A percentile compares a stretch with the other conserved stretches of the same genome.
Evolutionary conservation across 768 basidiomycete genomes (phyloP).

Genomic region (Kondoa subrosea): DNA sequence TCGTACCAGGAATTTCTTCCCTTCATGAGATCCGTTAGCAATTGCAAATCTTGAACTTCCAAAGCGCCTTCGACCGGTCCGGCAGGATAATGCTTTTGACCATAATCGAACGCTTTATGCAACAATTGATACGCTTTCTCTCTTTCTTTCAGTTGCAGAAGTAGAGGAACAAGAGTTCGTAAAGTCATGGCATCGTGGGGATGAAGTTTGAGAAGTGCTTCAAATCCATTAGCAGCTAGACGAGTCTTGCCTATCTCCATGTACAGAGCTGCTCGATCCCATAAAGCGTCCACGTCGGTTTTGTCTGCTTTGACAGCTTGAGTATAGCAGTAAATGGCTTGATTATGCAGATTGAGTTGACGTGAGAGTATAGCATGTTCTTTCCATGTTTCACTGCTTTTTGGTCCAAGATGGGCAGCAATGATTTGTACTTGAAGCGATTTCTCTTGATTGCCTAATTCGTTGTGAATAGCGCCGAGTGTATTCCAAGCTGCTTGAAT

Average conservation of each 20-base stretch:
- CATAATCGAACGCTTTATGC: slow-evolving; percentile 55
- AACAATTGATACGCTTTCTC: slow-evolving; percentile 49
- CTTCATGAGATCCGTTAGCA: slow-evolving; percentile 70
- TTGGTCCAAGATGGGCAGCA: slow-evolving; percentile 70
- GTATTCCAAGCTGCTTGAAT: slow-evolving; percentile 72
- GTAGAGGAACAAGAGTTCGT: slow-evolving; percentile 55
- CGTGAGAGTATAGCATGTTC: slow-evolving; percentile 35
- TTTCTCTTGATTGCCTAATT: slow-evolving; percentile 49
- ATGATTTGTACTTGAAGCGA: slow-evolving; percentile 71
- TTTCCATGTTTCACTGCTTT: slow-evolving; percentile 66
- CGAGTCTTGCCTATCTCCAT: slow-evolving; percentile 54
- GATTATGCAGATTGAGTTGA: slow-evolving; percentile 55
- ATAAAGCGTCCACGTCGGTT: slow-evolving; percentile 63
- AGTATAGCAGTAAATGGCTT: slow-evolving; percentile 78
- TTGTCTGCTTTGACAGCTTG: slow-evolving; percentile 66
- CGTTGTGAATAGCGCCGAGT: slow-evolving; percentile 65
- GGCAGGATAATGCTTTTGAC: slow-evolving; percentile 40
- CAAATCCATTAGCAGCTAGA: slow-evolving; percentile 48
- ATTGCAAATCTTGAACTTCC: slow-evolving; percentile 46
- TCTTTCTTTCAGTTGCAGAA: slow-evolving; percentile 57
- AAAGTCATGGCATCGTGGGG: slow-evolving; percentile 68
- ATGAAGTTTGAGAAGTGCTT: slow-evolving; percentile 53
- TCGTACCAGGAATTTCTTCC: slow-evolving; percentile 49
- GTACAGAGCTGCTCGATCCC: slow-evolving; percentile 72
- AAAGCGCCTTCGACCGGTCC: slow-evolving; percentile 37